These are phyloP conservation scores for Colletotrichum paranaense DNA, from an alignment of 2,329 filamentous ascomycete species.

Conservation along the genomic window DNA sequence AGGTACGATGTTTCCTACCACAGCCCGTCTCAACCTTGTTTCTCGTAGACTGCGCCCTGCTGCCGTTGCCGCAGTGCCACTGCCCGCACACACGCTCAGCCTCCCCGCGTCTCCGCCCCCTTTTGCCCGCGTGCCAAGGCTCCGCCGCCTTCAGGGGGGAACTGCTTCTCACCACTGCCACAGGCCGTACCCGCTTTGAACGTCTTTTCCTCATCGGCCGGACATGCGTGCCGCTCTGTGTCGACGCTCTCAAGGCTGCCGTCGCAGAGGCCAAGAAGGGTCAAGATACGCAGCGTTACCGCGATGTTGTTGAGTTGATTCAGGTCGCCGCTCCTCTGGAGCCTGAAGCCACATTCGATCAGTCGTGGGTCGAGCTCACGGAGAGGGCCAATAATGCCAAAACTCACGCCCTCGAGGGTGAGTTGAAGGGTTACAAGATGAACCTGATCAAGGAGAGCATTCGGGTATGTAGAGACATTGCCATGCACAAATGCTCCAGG, in stretches of 20 bases:
- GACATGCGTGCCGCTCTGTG: conserved; percentile 78
- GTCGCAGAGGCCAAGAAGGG: conserved; percentile 80
- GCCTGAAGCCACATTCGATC: conserved; percentile 74
- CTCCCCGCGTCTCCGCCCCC: conserved; percentile 23
- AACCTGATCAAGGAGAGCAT: conserved; percentile 98
- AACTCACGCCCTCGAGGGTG: conserved; percentile 80
- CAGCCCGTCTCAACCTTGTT: conserved; percentile 21
- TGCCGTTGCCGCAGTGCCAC: not conserved
- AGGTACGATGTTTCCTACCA: conserved; percentile 62
- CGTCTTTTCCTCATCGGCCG: conserved; percentile 86
- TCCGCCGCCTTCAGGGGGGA: conserved; percentile 8
- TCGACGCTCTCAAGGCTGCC: conserved; percentile 85
- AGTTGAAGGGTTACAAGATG: conserved; percentile 94
- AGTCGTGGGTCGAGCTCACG: conserved; percentile 78
- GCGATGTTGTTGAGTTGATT: conserved; percentile 74
- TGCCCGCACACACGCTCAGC: conserved; percentile 10
- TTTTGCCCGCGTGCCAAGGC: conserved; percentile 25
- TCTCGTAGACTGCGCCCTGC: conserved; percentile 24
- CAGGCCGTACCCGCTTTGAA: conserved; percentile 84
- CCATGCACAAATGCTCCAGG: not conserved
- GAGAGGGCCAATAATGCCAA: conserved; percentile 76
- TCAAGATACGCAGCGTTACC: conserved; percentile 79
- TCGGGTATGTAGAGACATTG: conserved; percentile 65
- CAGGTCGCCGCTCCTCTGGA: conserved; percentile 73
- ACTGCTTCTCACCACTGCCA: conserved; percentile 9